Evolutionary conservation across 140 eudicot species (phyloP).

Genomic region (Cichorium intybus): DNA sequence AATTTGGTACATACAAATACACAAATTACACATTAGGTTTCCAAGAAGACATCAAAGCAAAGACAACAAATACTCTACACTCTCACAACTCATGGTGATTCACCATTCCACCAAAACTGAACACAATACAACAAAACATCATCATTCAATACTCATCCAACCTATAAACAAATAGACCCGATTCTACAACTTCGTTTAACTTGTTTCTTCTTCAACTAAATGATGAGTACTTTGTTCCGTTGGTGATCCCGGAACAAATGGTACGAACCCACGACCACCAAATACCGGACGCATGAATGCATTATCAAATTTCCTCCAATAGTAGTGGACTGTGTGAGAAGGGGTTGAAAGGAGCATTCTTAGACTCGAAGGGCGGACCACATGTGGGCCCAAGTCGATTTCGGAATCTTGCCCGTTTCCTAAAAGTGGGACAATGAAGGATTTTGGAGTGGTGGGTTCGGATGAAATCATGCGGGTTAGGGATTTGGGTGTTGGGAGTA

Average conservation of each 20-base stretch:
- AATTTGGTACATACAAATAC: conserved; percentile 22
- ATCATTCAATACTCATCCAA: conserved; percentile 18
- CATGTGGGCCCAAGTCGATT: conserved; percentile 21
- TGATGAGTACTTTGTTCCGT: conserved; percentile 42
- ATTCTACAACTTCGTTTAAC: conserved; percentile 11
- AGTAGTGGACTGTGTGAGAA: conserved; percentile 62
- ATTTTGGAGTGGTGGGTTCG: conserved; percentile 58
- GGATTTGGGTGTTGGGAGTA: conserved; percentile 45
- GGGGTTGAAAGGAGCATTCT: conserved; percentile 67
- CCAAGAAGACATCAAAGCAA: not conserved
- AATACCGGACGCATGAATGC: conserved; percentile 88
- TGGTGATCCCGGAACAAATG: conserved; percentile 72
- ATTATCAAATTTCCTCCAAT: conserved; percentile 87
- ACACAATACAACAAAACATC: conserved; percentile 14
- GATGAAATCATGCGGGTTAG: conserved; percentile 42
- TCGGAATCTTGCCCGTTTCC: conserved; percentile 41
- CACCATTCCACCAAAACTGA: conserved; percentile 31
- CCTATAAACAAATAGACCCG: conserved; percentile 17
- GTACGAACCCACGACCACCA: conserved; percentile 95
- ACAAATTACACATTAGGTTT: conserved; percentile 19
- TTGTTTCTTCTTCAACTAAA: conserved; percentile 18
- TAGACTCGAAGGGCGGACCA: conserved; percentile 48
- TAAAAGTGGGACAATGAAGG: conserved; percentile 52
- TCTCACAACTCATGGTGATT: conserved; percentile 12
- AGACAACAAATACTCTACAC: conserved; percentile 30